phyloP scores from a whole-genome alignment of 352 stramenopile species.

The Aphanomyces stellatus region DNA sequence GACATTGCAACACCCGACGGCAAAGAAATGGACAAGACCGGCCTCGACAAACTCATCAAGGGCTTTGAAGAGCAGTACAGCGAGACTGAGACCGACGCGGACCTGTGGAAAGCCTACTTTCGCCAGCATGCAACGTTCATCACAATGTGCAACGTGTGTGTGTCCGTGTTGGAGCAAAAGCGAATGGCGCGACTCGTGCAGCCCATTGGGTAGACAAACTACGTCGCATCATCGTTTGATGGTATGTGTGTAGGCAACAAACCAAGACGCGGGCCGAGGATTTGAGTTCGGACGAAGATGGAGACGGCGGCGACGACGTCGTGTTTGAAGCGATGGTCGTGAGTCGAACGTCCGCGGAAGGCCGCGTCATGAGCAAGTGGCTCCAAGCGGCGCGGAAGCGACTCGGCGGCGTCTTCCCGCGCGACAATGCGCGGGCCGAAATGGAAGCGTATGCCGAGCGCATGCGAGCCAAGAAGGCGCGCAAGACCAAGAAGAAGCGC shows the following conservation, averaged over 20 bases:
- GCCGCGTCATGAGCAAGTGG: conserved; percentile 93
- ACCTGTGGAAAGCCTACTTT: conserved; percentile 97
- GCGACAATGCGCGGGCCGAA: conserved; percentile 66
- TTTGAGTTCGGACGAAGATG: conserved; percentile 91
- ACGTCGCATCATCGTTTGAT: too few species aligned
- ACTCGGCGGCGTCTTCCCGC: conserved; percentile 87
- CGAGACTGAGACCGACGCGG: conserved; percentile 72
- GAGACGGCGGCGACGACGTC: conserved; percentile 49
- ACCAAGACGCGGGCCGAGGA: conserved; percentile 75
- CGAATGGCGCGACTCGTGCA: conserved; percentile 35
- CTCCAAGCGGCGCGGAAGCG: conserved; percentile 84
- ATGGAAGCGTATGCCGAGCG: conserved; percentile 91
- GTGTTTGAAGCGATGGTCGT: conserved; percentile 92
- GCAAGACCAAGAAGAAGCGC: conserved; percentile 49
- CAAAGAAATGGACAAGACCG: conserved; percentile 53
- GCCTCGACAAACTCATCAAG: conserved; percentile 70
- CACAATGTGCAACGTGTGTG: conserved; percentile 92
- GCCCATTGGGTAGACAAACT: conserved; percentile 21
- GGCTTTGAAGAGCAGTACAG: conserved; percentile 79
- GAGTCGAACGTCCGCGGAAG: conserved; percentile 80
- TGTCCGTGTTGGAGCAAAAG: conserved; percentile 48
- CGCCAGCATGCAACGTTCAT: conserved; percentile 88
- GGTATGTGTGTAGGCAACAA: conserved; percentile 1
- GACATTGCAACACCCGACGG: conserved; percentile 65
- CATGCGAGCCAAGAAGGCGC: conserved; percentile 66